Base-by-base conservation (phyloP, 805 yeast species). In the Wickerhamomyces tratensis region DNA sequence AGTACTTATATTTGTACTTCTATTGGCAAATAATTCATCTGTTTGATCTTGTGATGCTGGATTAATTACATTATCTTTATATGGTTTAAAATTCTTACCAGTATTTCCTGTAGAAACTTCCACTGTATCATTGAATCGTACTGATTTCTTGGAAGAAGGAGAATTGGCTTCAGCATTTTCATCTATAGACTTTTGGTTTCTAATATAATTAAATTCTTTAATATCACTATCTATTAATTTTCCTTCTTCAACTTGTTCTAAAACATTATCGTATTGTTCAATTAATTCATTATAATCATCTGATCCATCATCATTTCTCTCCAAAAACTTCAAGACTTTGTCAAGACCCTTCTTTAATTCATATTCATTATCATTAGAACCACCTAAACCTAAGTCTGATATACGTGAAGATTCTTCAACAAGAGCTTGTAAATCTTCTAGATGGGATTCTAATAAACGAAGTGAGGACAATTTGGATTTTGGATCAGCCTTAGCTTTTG, bases 241-340 rank as follows among this genome's bases (percentile, higher is more conserved):
- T 13, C 14, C 34, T 1, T 44, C 46, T 25, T 40, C 39, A 3
- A 54, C 37, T 5, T 47, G 37, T 4, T 20, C n/a, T 14, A 49
- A 43, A 9, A 49, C 35, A 7, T 38, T 33, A 4, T 46, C 13
- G 36, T 50, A 56, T 39, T 47, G 43, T 9, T 46, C 53, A n/a
- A 54, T 54, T 11, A 56, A 43, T 36, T 56, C 61, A 36, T 54
- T 55, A 36, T 49, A 56, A 25, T 50, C 50, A 9, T 49, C 52
- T 6, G 56, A 46, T 47, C 50, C 61, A 41, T 56, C 59, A 37
- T 56, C 61, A 30, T 56, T 51, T 29, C 58, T 47, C 34, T 52
- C 50, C 5, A 56, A 37, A 29, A 52, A 56, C 41, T 52, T 52
- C 7, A 44, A 41, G 10, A 51, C 50, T 46, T 56, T 56, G 12